phyloP scores from a whole-genome alignment of 306 rosid species.

The Gastrolobium villosum region DNA sequence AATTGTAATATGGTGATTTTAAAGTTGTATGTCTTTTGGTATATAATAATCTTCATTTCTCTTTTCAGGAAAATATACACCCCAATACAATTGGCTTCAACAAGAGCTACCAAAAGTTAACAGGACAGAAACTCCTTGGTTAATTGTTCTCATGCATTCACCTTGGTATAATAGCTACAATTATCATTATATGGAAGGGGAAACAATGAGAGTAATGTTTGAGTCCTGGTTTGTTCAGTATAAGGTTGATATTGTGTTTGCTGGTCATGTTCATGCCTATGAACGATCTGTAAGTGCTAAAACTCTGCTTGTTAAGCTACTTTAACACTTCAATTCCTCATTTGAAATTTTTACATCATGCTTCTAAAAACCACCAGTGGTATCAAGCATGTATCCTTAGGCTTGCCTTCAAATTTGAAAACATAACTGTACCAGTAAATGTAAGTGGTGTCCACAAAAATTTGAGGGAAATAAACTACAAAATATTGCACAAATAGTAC shows the following conservation, averaged over 20 bases:
- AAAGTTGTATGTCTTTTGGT: background rate
- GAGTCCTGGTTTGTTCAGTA: conserved; percentile 76
- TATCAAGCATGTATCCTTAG: conserved; percentile 19
- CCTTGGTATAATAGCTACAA: conserved; percentile 82
- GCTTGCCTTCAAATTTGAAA: conserved; percentile 10
- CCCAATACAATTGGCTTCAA: conserved; percentile 83
- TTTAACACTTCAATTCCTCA: background rate
- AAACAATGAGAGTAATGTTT: conserved; percentile 83
- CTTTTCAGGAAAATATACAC: conserved; percentile 79
- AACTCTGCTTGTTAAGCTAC: background rate
- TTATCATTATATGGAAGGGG: conserved; percentile 94
- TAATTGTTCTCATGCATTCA: conserved; percentile 81
- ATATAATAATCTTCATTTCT: background rate
- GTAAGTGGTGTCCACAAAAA: background rate
- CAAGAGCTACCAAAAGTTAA: conserved; percentile 75
- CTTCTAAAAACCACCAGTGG: conserved; percentile 35
- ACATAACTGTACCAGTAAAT: background rate
- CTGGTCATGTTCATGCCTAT: conserved; percentile 96
- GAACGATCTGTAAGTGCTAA: conserved; percentile 79
- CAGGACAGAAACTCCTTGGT: conserved; percentile 89
- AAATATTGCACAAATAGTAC: background rate
- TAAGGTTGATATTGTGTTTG: conserved; percentile 86
- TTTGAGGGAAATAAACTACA: background rate
- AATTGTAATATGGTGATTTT: conserved; percentile 8
- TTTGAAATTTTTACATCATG: conserved; percentile 29